These are phyloP conservation scores for Dianthus caryophyllus DNA, from an alignment of 148 eudicot species.

Conservation along the genomic window DNA sequence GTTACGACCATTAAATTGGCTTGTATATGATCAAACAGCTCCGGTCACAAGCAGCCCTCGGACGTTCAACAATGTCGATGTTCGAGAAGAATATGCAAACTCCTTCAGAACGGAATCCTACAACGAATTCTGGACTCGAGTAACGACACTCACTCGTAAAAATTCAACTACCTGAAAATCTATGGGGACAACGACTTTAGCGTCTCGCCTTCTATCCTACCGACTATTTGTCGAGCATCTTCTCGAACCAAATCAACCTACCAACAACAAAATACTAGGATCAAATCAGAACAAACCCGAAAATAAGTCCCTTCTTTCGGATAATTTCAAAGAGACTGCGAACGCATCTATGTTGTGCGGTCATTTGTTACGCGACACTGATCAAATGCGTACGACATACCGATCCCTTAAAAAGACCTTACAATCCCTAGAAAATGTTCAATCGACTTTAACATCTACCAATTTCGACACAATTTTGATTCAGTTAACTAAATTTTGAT, in stretches of 20 bases:
- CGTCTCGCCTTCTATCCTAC: constrained; percentile 74
- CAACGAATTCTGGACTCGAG: constrained; percentile 70
- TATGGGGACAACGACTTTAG: constrained; percentile 50
- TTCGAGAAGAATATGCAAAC: constrained; percentile 86
- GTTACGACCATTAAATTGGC: background rate
- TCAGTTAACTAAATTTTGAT: constrained; percentile 39
- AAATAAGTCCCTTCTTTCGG: constrained; percentile 42
- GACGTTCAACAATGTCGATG: constrained; percentile 28
- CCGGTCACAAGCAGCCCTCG: constrained; percentile 9
- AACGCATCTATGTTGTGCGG: constrained; percentile 69
- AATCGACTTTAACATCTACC: constrained; percentile 6
- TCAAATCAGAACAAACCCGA: constrained; percentile 20
- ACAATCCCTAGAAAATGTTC: constrained; percentile 19
- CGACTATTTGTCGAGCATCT: constrained; percentile 78
- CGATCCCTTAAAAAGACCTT: constrained; percentile 35
- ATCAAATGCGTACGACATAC: constrained; percentile 39
- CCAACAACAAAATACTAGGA: constrained; percentile 37
- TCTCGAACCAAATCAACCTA: constrained; percentile 76
- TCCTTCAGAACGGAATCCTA: constrained; percentile 92
- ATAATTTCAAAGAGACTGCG: constrained; percentile 60
- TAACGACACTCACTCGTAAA: constrained; percentile 34
- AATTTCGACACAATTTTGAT: constrained; percentile 24
- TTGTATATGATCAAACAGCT: constrained; percentile 8
- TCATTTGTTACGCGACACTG: constrained; percentile 50
- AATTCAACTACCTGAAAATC: constrained; percentile 24